phyloP scores from a whole-genome alignment of 441 rosid genomes.

The Adansonia rubrostipa region DNA sequence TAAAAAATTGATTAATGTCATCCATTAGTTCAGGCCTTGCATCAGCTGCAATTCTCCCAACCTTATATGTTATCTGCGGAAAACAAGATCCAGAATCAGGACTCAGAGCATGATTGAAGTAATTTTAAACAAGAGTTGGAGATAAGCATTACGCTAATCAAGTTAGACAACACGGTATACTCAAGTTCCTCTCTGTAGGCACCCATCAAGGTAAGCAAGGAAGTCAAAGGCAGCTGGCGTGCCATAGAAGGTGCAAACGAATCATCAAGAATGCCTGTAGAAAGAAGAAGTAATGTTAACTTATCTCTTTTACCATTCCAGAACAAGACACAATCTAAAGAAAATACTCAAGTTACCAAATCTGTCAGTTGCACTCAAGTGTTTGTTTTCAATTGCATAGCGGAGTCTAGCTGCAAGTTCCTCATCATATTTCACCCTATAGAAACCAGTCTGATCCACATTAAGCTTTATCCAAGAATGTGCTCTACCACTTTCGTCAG shows the following conservation, averaged over 20 bases:
- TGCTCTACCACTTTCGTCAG: conserved; percentile 23
- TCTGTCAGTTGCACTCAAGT: conserved; percentile 76
- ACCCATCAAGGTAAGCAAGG: conserved; percentile 77
- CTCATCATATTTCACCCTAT: conserved; percentile 88
- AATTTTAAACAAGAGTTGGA: conserved; percentile 5
- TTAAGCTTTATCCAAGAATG: conserved; percentile 79
- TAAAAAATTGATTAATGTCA: conserved; percentile 61
- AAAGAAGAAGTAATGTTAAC: conserved; percentile 33
- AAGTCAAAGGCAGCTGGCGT: conserved; percentile 73
- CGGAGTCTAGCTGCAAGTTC: conserved; percentile 74
- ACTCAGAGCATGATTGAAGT: background rate
- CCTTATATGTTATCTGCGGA: conserved; percentile 70
- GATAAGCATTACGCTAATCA: conserved; percentile 63
- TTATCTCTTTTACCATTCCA: conserved; percentile 12
- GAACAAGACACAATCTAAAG: conserved; percentile 21
- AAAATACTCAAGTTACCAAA: conserved; percentile 53
- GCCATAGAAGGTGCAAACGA: conserved; percentile 94
- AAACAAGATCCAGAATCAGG: conserved; percentile 36
- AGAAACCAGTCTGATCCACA: conserved; percentile 86
- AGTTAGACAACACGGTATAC: conserved; percentile 81
- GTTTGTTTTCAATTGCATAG: conserved; percentile 68
- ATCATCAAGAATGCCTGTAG: conserved; percentile 89
- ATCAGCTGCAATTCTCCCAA: conserved; percentile 77
- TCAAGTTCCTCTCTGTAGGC: conserved; percentile 82
- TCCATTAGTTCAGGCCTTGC: conserved; percentile 64